Percentiles rank a stretch among this genome's conserved stretches.
These are phyloP conservation scores for Austroboletus sp. DNA, from an alignment of 1,284 basidiomycete species.

Conservation along the genomic window DNA sequence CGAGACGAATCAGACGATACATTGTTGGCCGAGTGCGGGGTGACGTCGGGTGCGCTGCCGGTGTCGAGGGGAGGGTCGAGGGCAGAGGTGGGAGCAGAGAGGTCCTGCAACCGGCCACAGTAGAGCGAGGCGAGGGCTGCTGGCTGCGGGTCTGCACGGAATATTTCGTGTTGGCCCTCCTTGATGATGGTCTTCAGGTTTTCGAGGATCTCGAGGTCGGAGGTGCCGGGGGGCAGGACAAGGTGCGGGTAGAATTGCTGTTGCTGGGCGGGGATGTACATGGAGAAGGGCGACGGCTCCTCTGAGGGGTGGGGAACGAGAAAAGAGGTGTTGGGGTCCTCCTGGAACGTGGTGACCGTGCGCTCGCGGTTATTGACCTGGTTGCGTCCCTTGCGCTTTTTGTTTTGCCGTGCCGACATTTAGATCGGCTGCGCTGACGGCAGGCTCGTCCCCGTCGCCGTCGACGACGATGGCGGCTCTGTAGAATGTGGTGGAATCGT, in stretches of 20 bases:
- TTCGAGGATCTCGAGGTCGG: conserved; percentile 64
- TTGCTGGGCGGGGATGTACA: conserved; percentile 28
- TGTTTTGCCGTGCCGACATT: conserved; percentile 57
- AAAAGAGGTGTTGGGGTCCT: conserved; percentile 46
- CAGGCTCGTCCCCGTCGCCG: neutral
- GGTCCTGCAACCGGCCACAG: conserved; percentile 38
- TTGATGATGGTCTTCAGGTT: conserved; percentile 66
- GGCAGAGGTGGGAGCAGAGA: neutral
- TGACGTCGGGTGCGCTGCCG: conserved; percentile 9
- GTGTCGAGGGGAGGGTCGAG: conserved; percentile 8
- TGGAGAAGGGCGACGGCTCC: conserved; percentile 32
- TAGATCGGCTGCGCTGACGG: too few relatives aligned
- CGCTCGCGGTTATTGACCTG: conserved; percentile 51
- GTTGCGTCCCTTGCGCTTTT: conserved; percentile 52
- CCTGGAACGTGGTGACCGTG: conserved; percentile 57
- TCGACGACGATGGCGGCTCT: neutral
- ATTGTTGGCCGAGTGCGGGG: conserved; percentile 22
- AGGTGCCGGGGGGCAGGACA: conserved; percentile 40
- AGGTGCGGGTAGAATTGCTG: conserved; percentile 23
- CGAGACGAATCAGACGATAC: conserved; percentile 16
- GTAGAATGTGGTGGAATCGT: conserved; percentile 27
- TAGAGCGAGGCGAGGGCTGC: conserved; percentile 56
- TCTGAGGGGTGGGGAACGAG: conserved; percentile 44
- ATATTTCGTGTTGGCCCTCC: conserved; percentile 62
- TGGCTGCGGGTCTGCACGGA: conserved; percentile 58